Percentiles rank a stretch among this genome's conserved stretches.
phyloP scores from a whole-genome alignment of 345 rosid species.

The Citrus australasica region DNA sequence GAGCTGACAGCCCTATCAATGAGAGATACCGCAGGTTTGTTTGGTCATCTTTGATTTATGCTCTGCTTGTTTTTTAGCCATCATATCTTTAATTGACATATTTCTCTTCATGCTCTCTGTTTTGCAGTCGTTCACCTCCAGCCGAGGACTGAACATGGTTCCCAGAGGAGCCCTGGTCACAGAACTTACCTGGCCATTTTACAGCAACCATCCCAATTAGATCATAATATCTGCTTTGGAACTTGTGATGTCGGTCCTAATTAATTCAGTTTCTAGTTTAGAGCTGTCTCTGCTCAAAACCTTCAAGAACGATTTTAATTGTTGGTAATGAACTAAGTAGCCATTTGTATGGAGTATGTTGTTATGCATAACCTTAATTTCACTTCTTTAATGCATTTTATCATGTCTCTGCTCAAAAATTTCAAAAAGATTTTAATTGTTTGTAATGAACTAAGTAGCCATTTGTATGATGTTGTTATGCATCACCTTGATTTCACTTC shows the following conservation, averaged over 20 bases:
- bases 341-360: background rate
- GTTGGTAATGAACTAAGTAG: background rate
- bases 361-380: background rate
- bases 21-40: slow-evolving; percentile 44
- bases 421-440: background rate
- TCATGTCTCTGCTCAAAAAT: background rate
- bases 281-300: background rate
- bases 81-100: background rate
- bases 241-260: background rate
- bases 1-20: slow-evolving; percentile 57
- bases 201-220: background rate
- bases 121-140: slow-evolving; percentile 37
- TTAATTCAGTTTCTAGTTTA: background rate
- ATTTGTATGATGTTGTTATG: background rate
- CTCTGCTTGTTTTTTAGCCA: background rate
- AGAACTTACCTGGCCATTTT: background rate
- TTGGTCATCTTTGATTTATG: background rate
- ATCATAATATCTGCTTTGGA: background rate
- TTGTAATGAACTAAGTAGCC: background rate
- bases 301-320: background rate
- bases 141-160: slow-evolving; percentile 28
- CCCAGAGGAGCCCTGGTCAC: background rate
- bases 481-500: background rate
- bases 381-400: background rate
- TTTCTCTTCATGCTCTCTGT: background rate